A percentile compares a stretch with the other conserved stretches of the same genome.
phyloP scores from a whole-genome alignment of 345 rosid species.

The Moricandia moricandioides region DNA sequence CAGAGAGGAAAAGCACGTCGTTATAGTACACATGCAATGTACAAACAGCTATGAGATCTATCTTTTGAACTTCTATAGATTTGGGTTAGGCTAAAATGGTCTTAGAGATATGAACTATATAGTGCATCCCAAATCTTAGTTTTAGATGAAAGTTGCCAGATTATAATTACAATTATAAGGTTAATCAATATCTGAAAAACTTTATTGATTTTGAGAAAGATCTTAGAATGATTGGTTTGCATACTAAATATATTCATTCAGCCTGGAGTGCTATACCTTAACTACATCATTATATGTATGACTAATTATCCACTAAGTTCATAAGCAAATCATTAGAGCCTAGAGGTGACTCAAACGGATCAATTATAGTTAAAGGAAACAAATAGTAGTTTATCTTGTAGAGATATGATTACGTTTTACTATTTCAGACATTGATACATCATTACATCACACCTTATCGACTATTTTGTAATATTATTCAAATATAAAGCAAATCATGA shows the following conservation, averaged over 20 bases:
- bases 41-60: not conserved
- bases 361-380: slow-evolving; percentile 14
- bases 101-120: not conserved
- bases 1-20: slow-evolving; percentile 7
- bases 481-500: slow-evolving; percentile 27
- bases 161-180: not conserved
- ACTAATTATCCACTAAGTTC: slow-evolving; percentile 21
- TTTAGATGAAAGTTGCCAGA: not conserved
- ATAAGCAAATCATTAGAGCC: slow-evolving; percentile 6
- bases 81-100: slow-evolving; percentile 3
- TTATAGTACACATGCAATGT: not conserved
- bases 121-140: not conserved
- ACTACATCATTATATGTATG: slow-evolving; percentile 7
- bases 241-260: not conserved
- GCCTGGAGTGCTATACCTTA: not conserved
- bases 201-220: not conserved
- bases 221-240: not conserved
- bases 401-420: slow-evolving; percentile 30
- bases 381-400: slow-evolving; percentile 13
- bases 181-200: not conserved
- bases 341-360: slow-evolving; percentile 19
- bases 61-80: not conserved
- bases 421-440: slow-evolving; percentile 19
- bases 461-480: not conserved
- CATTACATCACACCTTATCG: slow-evolving; percentile 25